A percentile compares a stretch with the other conserved stretches of the same genome.
phyloP scores from a whole-genome alignment of 129 eudicot species.

The Escallonia herrerae region DNA sequence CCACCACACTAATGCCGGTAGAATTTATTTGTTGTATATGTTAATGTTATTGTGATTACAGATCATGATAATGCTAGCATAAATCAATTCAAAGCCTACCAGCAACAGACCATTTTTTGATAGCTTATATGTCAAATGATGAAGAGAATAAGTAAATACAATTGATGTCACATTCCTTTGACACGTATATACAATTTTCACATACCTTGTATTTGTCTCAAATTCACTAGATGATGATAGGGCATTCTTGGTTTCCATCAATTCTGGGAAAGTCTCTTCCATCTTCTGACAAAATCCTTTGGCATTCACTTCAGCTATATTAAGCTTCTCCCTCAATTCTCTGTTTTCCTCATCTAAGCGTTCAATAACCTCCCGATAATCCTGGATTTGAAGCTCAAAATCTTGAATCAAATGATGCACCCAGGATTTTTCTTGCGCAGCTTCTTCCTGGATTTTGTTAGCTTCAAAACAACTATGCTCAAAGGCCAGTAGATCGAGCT shows the following conservation, averaged over 20 bases:
- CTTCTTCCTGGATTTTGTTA: conserved; percentile 50
- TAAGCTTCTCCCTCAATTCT: conserved; percentile 36
- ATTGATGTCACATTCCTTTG: no score
- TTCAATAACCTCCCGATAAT: conserved; percentile 27
- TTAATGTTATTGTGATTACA: no score
- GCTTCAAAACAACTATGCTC: conserved; percentile 58
- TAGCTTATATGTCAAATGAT: neutral
- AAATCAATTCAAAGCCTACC: no score
- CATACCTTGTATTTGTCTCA: conserved; percentile 31
- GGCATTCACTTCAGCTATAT: conserved; percentile 30
- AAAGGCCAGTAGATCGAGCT: conserved; percentile 61
- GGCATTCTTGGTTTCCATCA: conserved; percentile 12
- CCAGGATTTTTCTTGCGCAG: conserved; percentile 40
- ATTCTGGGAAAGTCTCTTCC: conserved; percentile 20
- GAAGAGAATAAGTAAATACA: neutral
- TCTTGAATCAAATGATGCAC: conserved; percentile 35
- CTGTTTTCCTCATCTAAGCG: conserved; percentile 46
- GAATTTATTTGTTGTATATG: no score
- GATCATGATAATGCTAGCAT: no score
- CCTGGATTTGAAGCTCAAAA: conserved; percentile 33
- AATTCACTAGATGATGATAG: conserved; percentile 10
- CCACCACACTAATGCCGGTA: no score
- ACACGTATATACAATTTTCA: neutral
- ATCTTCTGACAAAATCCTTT: conserved; percentile 18
- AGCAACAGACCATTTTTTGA: no score